A percentile compares a stretch with the other conserved stretches of the same genome.
Evolutionary conservation across 2,329 filamentous ascomycete genomes (phyloP).

Genomic region (Neofusicoccum laricinum): DNA sequence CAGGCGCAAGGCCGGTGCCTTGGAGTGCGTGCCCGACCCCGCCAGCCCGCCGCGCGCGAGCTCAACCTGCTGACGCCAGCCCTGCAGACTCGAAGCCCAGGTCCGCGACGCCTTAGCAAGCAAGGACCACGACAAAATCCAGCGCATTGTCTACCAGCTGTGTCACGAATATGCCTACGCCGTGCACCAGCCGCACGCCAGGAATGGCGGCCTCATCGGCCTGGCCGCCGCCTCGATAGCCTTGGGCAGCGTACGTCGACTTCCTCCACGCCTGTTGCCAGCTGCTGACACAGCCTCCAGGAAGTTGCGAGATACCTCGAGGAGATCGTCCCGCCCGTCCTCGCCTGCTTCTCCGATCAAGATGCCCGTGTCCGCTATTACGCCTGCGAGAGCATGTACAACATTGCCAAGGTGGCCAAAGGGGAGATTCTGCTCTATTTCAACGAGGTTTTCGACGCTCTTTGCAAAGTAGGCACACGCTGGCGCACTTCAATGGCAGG

Average conservation of each 20-base stretch:
- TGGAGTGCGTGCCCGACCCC: conserved; percentile 67
- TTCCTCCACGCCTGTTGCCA: conserved; percentile 18
- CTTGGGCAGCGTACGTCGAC: conserved; percentile 70
- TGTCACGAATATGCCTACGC: conserved; percentile 98
- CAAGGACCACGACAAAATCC: conserved; percentile 76
- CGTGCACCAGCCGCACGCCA: conserved; percentile 91
- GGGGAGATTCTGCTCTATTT: conserved; percentile 97
- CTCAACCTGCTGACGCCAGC: conserved; percentile 16
- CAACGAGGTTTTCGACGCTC: conserved; percentile 95
- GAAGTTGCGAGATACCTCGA: conserved; percentile 89
- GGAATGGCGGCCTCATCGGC: conserved; percentile 94
- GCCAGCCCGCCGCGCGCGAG: neutral
- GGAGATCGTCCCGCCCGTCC: conserved; percentile 90
- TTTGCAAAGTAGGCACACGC: conserved; percentile 71
- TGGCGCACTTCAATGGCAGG: neutral
- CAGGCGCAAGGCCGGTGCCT: conserved; percentile 91
- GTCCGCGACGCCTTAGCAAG: conserved; percentile 78
- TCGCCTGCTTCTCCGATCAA: conserved; percentile 97
- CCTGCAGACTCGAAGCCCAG: conserved; percentile 74
- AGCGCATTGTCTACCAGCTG: conserved; percentile 88
- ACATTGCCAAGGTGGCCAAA: conserved; percentile 98
- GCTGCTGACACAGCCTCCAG: conserved; percentile 45
- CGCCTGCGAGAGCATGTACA: conserved; percentile 99
- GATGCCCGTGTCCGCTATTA: conserved; percentile 97
- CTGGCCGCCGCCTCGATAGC: conserved; percentile 94